These are phyloP conservation scores for Linum tenue DNA, from an alignment of 345 rosid genomes.

Conservation along the genomic window DNA sequence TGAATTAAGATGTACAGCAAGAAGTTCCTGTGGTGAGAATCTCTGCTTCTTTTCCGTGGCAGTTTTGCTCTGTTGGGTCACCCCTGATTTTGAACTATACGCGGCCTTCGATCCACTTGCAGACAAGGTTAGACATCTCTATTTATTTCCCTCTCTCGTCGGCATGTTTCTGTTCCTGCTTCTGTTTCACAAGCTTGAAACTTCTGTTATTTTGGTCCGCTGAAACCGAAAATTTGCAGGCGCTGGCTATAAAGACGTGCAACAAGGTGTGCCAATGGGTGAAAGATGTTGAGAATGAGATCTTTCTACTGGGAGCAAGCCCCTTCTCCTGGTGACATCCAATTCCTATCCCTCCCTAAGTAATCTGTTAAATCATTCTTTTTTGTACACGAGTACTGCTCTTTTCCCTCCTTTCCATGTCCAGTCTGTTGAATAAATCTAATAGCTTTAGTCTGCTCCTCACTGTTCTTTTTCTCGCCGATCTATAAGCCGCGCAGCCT, in stretches of 20 bases:
- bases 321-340: constrained; percentile 86
- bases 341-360: not conserved
- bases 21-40: not conserved
- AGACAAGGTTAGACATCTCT: constrained; percentile 55
- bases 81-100: constrained; percentile 93
- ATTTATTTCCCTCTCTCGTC: not conserved
- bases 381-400: not conserved
- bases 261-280: constrained; percentile 90
- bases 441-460: too few relatives aligned
- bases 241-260: constrained; percentile 81
- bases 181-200: not conserved
- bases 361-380: too few relatives aligned
- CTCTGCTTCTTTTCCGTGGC: constrained; percentile 19
- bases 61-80: constrained; percentile 96
- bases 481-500: too few relatives aligned
- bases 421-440: too few relatives aligned
- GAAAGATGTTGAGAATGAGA: constrained; percentile 90
- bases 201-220: too few relatives aligned
- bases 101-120: constrained; percentile 98
- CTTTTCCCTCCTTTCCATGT: not conserved
- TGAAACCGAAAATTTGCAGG: constrained; percentile 28
- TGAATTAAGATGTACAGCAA: not conserved
- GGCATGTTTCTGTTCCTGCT: not conserved
- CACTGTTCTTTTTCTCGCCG: too few relatives aligned
- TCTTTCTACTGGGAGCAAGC: constrained; percentile 90